These are phyloP conservation scores for Clavulina sp. DNA, from an alignment of 768 basidiomycete genomes.

Conservation along the genomic window DNA sequence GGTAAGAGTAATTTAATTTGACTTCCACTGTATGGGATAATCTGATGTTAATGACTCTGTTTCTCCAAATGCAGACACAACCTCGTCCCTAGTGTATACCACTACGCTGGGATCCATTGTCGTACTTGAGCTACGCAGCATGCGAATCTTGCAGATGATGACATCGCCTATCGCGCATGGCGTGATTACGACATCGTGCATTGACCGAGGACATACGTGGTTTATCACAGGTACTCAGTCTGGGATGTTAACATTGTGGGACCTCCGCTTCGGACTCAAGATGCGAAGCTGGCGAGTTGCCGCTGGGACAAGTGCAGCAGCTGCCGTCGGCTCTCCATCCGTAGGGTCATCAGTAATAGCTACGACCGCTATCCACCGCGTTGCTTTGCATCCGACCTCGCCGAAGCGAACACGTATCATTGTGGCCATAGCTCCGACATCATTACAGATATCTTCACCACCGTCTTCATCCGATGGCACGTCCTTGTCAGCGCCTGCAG, in stretches of 20 bases:
- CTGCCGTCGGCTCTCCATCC: not conserved
- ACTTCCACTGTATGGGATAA: not conserved
- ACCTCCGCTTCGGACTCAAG: constrained; percentile 79
- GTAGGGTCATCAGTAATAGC: too few relatives aligned
- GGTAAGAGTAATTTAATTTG: constrained; percentile 25
- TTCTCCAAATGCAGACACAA: constrained; percentile 29
- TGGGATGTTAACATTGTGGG: constrained; percentile 82
- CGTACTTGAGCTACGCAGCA: constrained; percentile 69
- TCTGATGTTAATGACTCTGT: not conserved
- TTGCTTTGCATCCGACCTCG: constrained; percentile 66
- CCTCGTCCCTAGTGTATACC: constrained; percentile 71
- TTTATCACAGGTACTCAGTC: constrained; percentile 72
- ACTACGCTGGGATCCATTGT: constrained; percentile 66
- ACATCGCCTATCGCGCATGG: constrained; percentile 76
- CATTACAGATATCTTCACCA: not conserved
- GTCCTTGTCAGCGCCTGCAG: not conserved
- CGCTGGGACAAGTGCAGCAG: constrained; percentile 11
- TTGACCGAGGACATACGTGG: constrained; percentile 78
- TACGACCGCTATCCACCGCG: constrained; percentile 48
- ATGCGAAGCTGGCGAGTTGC: constrained; percentile 78
- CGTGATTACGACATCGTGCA: constrained; percentile 66
- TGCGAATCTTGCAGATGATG: constrained; percentile 59
- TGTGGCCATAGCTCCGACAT: constrained; percentile 46
- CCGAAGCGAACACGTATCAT: constrained; percentile 84
- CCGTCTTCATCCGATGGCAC: not conserved